Evolutionary conservation across 805 yeast genomes (phyloP), one percentile per base, ranked within the genome.

Genomic region (Lachancea waltii): DNA sequence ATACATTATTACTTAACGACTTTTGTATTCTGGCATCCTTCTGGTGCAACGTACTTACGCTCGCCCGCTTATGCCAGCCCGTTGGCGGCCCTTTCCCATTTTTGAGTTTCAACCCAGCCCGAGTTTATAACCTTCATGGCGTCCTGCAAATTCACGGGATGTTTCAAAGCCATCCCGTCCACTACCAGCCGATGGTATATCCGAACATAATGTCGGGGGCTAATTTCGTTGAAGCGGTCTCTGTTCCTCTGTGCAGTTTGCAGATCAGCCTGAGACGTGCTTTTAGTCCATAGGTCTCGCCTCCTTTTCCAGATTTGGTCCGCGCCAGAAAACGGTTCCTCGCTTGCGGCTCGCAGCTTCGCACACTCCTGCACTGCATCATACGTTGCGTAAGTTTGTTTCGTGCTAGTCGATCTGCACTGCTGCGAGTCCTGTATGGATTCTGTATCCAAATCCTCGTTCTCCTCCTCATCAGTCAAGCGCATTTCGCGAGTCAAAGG

Each of bases 91-190:
- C 67, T 62, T 41, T 74, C 81, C 90, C 92, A 89, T 47, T 77
- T 75, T 35, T 80, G 85, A 16, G 77, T 77, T 43, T 77, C 79
- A 11, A 72, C 70, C 97, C 97, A 89, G 14, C 96, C 96, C 3
- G 82, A 75, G 50, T 85, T 78, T 29, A 89, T 72, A 17, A 89
- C 73, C 46, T 72, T 72, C 36, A 86, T 56, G 29, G 83, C 76
- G 56, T 86, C 95, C 41, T 67, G 68, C 50, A 90, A 70, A 58
- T 84, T 85, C 62, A 90, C 67, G 11, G 87, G 84, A 40, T 67
- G 67, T 50, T 76, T 79, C 50, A 90, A 68, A 5, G 75, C 69
- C 49, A 78, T 77, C 25, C 80, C 79, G 51, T 81, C 80, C 30
- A 80, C 74, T 19, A 89, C 81, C 49, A 90, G 64, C 46, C 73